These are phyloP conservation scores for Gillenia trifoliata DNA, from an alignment of 306 rosid species.

Conservation along the genomic window DNA sequence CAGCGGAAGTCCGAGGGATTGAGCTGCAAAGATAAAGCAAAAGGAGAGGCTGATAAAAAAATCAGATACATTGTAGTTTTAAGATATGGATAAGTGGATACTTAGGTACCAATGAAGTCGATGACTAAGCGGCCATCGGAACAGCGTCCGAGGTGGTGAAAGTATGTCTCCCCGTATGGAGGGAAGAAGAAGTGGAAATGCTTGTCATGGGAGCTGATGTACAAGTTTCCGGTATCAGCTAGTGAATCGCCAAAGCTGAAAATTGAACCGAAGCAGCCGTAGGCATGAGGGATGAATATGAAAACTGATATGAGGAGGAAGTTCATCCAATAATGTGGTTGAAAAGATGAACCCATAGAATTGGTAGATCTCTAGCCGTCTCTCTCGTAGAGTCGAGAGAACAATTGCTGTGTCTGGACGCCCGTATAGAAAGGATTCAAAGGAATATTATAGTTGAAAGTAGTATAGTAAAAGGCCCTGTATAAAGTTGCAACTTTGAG, in stretches of 20 bases:
- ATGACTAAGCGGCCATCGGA: constrained; percentile 30
- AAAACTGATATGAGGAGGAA: neutral
- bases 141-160: constrained; percentile 24
- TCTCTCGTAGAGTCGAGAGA: neutral
- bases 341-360: neutral
- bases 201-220: neutral
- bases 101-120: constrained; percentile 20
- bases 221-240: constrained; percentile 52
- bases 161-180: constrained; percentile 32
- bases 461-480: too few species aligned
- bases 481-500: too few species aligned
- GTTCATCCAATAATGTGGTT: neutral
- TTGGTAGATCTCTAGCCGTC: neutral
- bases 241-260: constrained; percentile 71
- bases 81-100: neutral
- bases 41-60: neutral
- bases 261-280: constrained; percentile 21
- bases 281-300: neutral
- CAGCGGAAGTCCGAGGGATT: constrained; percentile 37
- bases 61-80: neutral
- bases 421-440: too few species aligned
- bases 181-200: neutral
- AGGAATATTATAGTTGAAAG: too few species aligned
- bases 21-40: constrained; percentile 28
- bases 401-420: too few species aligned